Percentiles rank a stretch among this genome's conserved stretches.
Evolutionary conservation across 257 asterid species (phyloP).

Genomic region (Leptodermis oblonga): DNA sequence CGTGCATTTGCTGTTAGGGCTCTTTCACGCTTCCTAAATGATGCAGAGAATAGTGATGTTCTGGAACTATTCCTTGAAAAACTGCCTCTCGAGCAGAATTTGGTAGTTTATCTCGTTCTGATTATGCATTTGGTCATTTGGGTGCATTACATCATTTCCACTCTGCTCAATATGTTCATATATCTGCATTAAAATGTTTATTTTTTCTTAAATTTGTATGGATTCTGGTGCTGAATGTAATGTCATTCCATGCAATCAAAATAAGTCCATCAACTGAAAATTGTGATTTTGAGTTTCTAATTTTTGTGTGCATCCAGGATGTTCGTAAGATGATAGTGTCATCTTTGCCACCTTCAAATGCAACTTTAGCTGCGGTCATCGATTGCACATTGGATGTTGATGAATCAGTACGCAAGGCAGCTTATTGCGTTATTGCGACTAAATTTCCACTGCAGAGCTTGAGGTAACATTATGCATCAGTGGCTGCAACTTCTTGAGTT

Average conservation of each 20-base stretch:
- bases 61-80: conserved; percentile 70
- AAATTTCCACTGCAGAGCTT: conserved; percentile 89
- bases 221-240: not conserved
- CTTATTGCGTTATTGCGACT: conserved; percentile 67
- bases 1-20: conserved; percentile 87
- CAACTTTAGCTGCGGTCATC: conserved; percentile 54
- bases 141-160: not conserved
- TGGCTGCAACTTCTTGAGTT: not conserved
- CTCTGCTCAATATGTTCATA: not conserved
- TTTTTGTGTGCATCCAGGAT: conserved; percentile 45
- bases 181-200: not conserved
- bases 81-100: conserved; percentile 69
- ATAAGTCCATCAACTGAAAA: not conserved
- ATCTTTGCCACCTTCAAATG: conserved; percentile 81
- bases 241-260: not conserved
- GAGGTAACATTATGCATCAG: conserved; percentile 46
- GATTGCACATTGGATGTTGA: conserved; percentile 84
- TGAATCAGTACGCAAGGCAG: conserved; percentile 85
- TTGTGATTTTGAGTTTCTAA: conserved; percentile 3
- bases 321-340: conserved; percentile 77
- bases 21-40: conserved; percentile 79
- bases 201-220: not conserved
- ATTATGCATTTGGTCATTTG: not conserved
- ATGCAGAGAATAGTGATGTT: conserved; percentile 68
- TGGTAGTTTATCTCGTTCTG: conserved; percentile 31